Evolutionary conservation across 1,284 basidiomycete species (phyloP).

Genomic region (Rhodotorula glutinis): DNA sequence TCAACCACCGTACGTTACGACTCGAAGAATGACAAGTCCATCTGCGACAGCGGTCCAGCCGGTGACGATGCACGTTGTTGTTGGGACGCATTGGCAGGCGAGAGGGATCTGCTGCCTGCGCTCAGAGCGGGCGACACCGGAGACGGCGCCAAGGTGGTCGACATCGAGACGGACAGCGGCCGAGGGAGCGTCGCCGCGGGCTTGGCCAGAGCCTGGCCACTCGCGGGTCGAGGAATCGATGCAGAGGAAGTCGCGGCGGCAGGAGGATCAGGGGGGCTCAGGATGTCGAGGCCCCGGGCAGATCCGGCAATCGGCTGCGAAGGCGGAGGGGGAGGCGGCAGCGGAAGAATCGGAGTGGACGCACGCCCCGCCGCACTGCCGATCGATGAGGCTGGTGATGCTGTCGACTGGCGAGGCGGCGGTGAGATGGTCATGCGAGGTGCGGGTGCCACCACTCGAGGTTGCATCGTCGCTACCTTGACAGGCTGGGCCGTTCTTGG

Average conservation of each 20-base stretch:
- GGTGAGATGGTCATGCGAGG: conserved; percentile 15
- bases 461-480: neutral
- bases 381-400: conserved; percentile 10
- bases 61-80: neutral
- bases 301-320: conserved; percentile 28
- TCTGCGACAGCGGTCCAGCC: conserved; percentile 18
- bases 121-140: neutral
- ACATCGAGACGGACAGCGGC: neutral
- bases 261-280: neutral
- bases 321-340: conserved; percentile 34
- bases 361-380: neutral
- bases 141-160: neutral
- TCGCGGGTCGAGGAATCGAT: neutral
- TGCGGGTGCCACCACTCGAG: neutral
- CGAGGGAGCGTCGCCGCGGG: neutral
- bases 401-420: conserved; percentile 7
- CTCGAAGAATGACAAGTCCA: conserved; percentile 34
- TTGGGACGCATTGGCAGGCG: neutral
- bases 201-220: no score
- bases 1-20: neutral
- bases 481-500: neutral
- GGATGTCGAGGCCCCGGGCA: neutral
- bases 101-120: neutral
- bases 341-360: conserved; percentile 26
- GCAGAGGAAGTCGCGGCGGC: no score